Base-by-base conservation (phyloP, 306 rosid genomes). In the barrel medic (Medicago truncatula) region DNA sequence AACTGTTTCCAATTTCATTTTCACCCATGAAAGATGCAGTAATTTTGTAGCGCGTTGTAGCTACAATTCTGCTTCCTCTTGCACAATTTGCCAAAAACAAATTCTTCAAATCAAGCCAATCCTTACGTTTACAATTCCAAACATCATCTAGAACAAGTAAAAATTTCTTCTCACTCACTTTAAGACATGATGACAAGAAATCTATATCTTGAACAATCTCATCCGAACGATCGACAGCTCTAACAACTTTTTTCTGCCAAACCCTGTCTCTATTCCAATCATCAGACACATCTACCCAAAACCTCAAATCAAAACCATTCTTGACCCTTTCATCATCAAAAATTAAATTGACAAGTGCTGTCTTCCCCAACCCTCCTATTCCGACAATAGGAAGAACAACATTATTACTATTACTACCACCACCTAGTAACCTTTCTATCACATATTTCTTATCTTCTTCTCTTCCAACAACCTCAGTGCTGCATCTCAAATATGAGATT, bases 361-460 rank as follows among this genome's bases (percentile, higher is more conserved):
- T 79, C 67, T 79, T 79, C 38, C 83, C 83, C 59, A 79, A 44
- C 4, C 83, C 83, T 15, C 83, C 83, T 13, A 79, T 72, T 44
- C 78, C 83, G 40, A 47, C 57, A 18, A 78, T n/a, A 59, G 82
- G 76, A 60, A 78, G 58, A 67, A 60, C 23, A 21, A 2, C 44
- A 49, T 38, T 60, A 78, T 59, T 13, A 78, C 31, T 47, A 9
- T 11, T 4, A 69, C n/a, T 4, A 4, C 44, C 2, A 12, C n/a
- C 52, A 15, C 17, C 38, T 21, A 21, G 23, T 17, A 78, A 62
- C 63, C 12, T n/a, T 47, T 62, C 57, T 2, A 60, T 47, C 9
- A 78, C 40, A 3, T 6, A 17, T 20, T 40, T 23, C 49, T 46
- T 36, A 61, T 70, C 76, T 9, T 70, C 14, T 11, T 78, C 82